Base-by-base conservation (phyloP, 2,329 filamentous ascomycete species). In the Nemania diffusa region DNA sequence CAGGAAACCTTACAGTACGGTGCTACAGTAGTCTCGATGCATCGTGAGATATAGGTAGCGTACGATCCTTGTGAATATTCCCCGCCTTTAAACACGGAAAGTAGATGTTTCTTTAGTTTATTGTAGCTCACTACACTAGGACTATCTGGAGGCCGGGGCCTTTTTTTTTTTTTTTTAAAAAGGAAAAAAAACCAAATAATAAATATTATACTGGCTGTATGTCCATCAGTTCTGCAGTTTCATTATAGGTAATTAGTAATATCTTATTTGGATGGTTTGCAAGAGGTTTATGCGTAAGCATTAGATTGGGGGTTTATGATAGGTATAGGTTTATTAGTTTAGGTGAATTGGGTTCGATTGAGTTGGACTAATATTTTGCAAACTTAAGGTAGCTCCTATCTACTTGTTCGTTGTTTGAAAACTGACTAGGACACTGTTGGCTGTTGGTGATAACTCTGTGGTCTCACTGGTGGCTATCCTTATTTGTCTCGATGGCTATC, bases 1-100 rank as follows among this genome's bases (percentile, higher is more conserved):
- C 15, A 61, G 34, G 32, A 65, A 62, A 65, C 42, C 44, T 27
- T 50, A 57, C 42, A 58, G 56, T 59, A 59, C 58, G 27, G 55
- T 56, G 34, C 40, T 63, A 44, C 40, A 44, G 15, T 44, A n/a
- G 40, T 44, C 40, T 44, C 40, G 4, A 15, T 44, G 57, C 48
- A 62, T 44, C 40, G 32, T 50, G 56, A 17, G 15, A 20, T 24
- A 9, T 34, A 34, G 9, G 51, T 55, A 13, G 37, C 15, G 29
- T 32, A 24, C n/a, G 29, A 37, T 40, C 27, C 24, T 48, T 20
- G 37, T 51, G 56, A 57, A 22, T 22, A 40, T 56, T 46, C 40
- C 53, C 51, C 57, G 22, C 20, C 17, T 48, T 46, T 37, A n/a
- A 55, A 42, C 46, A 34, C 40, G 4, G 24, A 13, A 24, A 24